These are phyloP conservation scores for Ceratocystis lukuohia DNA, from an alignment of 2,329 filamentous ascomycete genomes.

Conservation along the genomic window DNA sequence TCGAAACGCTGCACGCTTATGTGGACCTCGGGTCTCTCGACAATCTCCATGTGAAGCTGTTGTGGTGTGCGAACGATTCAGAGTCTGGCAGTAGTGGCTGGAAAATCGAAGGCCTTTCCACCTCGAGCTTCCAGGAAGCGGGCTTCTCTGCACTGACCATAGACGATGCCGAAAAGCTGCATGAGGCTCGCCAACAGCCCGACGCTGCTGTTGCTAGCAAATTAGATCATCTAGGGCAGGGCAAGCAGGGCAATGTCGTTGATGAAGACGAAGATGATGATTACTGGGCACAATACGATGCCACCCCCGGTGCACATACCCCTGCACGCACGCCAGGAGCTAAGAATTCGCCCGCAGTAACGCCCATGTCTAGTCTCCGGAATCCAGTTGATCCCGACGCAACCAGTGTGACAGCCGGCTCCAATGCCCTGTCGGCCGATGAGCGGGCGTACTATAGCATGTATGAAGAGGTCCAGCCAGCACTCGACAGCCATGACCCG, in stretches of 20 bases:
- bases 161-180: constrained; percentile 8
- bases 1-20: constrained; percentile 60
- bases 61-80: constrained; percentile 56
- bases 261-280: constrained; percentile 39
- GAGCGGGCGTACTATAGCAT: constrained; percentile 65
- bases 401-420: neutral
- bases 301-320: constrained; percentile 52
- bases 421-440: constrained; percentile 26
- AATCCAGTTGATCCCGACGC: neutral
- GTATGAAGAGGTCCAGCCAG: constrained; percentile 66
- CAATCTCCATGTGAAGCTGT: constrained; percentile 41
- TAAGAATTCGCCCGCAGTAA: constrained; percentile 24
- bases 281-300: constrained; percentile 31
- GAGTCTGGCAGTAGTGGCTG: constrained; percentile 51
- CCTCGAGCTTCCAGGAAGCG: constrained; percentile 7
- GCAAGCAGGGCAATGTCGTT: constrained; percentile 15
- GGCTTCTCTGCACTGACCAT: constrained; percentile 29
- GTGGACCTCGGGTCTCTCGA: constrained; percentile 35
- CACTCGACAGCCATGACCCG: constrained; percentile 70
- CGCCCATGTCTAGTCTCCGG: constrained; percentile 15
- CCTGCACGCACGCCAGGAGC: constrained; percentile 30
- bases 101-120: constrained; percentile 48
- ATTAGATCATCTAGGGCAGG: neutral
- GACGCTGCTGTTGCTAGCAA: constrained; percentile 19
- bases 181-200: neutral